Evolutionary conservation across 768 basidiomycete species (phyloP).

Genomic region (Boletus tomentosulus): DNA sequence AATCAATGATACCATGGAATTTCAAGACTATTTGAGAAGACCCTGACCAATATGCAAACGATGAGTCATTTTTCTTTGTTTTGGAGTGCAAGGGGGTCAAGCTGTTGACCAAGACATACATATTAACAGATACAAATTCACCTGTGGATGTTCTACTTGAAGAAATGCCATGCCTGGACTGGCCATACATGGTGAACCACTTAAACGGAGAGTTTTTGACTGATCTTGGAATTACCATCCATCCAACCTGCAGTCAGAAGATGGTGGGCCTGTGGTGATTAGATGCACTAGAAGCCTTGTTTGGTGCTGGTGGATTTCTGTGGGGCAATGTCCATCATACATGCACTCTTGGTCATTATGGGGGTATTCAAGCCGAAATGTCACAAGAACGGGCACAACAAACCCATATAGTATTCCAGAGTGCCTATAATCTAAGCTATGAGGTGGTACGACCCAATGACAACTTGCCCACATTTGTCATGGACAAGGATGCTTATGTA

Average conservation of each 20-base stretch:
- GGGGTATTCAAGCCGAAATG: slow-evolving; percentile 12
- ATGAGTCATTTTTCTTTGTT: slow-evolving; percentile 13
- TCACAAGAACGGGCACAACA: neutral
- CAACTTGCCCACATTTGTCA: neutral
- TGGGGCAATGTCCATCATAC: slow-evolving; percentile 3
- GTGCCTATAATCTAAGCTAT: slow-evolving; percentile 14
- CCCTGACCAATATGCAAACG: neutral
- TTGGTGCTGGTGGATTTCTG: slow-evolving; percentile 5
- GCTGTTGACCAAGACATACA: neutral
- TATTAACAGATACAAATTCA: neutral
- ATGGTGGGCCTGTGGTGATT: slow-evolving; percentile 1
- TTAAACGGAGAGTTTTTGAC: slow-evolving; percentile 1
- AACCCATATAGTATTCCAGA: slow-evolving; percentile 10
- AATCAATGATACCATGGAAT: slow-evolving; percentile 3
- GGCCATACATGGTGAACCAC: neutral
- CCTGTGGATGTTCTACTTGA: neutral
- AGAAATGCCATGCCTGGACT: neutral
- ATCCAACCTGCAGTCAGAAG: neutral
- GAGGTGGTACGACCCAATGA: slow-evolving; percentile 3
- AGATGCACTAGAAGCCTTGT: slow-evolving; percentile 3
- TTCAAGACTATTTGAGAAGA: neutral
- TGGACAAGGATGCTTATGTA: slow-evolving; percentile 5
- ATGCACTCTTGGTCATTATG: slow-evolving; percentile 9
- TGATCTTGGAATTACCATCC: neutral
- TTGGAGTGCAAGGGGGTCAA: slow-evolving; percentile 11